Base-by-base conservation (phyloP, 75 land plant species). In the Picea glauca region DNA sequence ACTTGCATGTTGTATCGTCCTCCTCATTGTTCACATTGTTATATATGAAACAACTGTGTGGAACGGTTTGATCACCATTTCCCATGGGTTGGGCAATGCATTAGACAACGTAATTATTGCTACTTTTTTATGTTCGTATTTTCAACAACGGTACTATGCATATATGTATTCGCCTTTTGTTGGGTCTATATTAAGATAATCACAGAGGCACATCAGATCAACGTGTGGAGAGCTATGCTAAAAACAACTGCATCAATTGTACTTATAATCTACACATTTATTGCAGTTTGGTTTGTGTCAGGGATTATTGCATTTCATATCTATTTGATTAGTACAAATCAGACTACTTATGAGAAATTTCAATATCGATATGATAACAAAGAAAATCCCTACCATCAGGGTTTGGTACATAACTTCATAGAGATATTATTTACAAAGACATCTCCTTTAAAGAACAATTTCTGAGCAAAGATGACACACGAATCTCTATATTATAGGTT, bases 81-180 rank as follows among this genome's bases (percentile, higher is more conserved):
- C 74, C 94, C 96, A 11, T 94, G 96, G 96, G 96, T 91, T 32
- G 96, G 96, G 72, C 96, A 94, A 77, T 94, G 96, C 80, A 94
- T 94, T 80, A 94, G 94, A 56, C 35, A 81, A 73, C 80, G 94
- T 20, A 93, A 93, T 63, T 93, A 93, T 57, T 81, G 89, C 35
- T 93, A 85, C 83, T 26, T 93, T 43, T 88, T 87, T 76, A 83
- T 90, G 88, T 93, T 93, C 58, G 83, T 93, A 38, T 88, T 80
- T 30, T 85, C 93, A 31, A 79, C 94, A 61, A 88, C 91, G 33
- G 1, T 85, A 7, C 58, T 93, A 20, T 93, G 93, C 81, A 57
- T 90, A 4, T 90, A 88, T 82, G 87, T 88, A 12, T 88, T 88
- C 76, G 61, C 85, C 8, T 81, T 93, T 79, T 93, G 85, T 66